Conservation (phyloP, 768 basidiomycete genomes). For the Amanita subjunquillea region DNA sequence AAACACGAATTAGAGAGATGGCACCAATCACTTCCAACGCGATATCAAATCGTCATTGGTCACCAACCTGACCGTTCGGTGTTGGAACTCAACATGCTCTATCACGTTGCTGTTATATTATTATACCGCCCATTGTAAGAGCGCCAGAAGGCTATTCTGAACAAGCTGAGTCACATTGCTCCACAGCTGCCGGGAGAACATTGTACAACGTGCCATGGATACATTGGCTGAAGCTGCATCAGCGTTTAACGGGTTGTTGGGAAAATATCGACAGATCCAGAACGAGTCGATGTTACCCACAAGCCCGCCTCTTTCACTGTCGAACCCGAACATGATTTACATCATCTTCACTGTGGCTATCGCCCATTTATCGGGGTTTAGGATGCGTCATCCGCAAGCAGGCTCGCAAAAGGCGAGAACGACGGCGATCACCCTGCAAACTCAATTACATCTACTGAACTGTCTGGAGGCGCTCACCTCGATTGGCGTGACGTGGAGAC, state of each 20-base stretch:
- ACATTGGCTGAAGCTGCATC: slow-evolving; percentile 15
- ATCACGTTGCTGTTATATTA: slow-evolving; percentile 18
- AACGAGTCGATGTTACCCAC: background rate
- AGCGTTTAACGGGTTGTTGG: slow-evolving; percentile 18
- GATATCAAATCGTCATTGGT: slow-evolving; percentile 16
- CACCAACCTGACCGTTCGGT: slow-evolving; percentile 15
- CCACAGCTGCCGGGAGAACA: slow-evolving; percentile 11
- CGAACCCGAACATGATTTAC: slow-evolving; percentile 15
- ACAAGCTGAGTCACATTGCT: background rate
- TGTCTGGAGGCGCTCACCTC: slow-evolving; percentile 19
- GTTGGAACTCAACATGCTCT: slow-evolving; percentile 19
- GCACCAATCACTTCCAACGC: slow-evolving; percentile 15
- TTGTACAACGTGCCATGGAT: slow-evolving; percentile 9
- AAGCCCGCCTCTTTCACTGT: slow-evolving; percentile 8
- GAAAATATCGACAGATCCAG: slow-evolving; percentile 14
- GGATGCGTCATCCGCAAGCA: slow-evolving; percentile 8
- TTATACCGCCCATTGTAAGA: slow-evolving; percentile 17
- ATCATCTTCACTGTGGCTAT: slow-evolving; percentile 14
- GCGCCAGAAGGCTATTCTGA: background rate
- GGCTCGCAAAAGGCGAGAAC: background rate
- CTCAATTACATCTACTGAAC: slow-evolving; percentile 17
- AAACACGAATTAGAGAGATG: slow-evolving; percentile 16
- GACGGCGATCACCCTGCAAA: slow-evolving; percentile 13
- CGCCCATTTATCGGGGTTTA: slow-evolving; percentile 11
- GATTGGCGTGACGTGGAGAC: slow-evolving; percentile 17